Base-by-base conservation (phyloP, 2,329 filamentous ascomycete genomes). In the Beauveria sp. region DNA sequence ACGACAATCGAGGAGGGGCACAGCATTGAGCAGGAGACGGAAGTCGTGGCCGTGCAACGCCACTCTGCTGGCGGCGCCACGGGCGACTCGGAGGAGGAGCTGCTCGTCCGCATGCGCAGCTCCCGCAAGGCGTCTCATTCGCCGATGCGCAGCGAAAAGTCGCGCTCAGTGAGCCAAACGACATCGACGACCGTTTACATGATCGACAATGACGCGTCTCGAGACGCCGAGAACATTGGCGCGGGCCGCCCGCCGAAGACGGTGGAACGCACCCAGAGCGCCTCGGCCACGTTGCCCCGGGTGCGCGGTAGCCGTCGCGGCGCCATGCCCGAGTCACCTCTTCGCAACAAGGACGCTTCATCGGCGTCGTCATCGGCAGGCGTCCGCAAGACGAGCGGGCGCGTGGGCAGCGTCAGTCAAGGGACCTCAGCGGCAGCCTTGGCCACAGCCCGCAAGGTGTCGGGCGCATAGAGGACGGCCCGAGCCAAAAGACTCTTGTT, bases 21-120 rank as follows among this genome's bases (percentile, higher is more conserved):
- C 50, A 79, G 78, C 38, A 71, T 82, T 66, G 76, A 81, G 70
- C 72, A 83, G 69, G 81, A 86, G 62, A 82, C 83, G 0, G 87
- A 90, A 70, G 73, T 85, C 62, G 77, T 86, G 56, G 78, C 81
- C 47, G 81, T 83, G 50, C 81, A 88, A 67, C 86, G 85, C 40
- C 80, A 83, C 46, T 86, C 85, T 16, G 81, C 82, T 20, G 82
- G 81, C 49, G 43, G 42, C n/a, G 78, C 78, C 26, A 78, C 79
- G 6, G 49, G 49, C 52, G 90, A 95, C 71, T 89, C 88, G 22
- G 92, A 96, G 63, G 91, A 96, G 70, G 91, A 96, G 71, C 84
- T 85, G 68, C 88, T 92, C 69, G 76, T 96, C 51, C 88, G 91
- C 55, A 86, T 91, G 80, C 83, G 83, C 65, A 84, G 85, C 62